A percentile compares a stretch with the other conserved stretches of the same genome.
These are phyloP conservation scores for Magnolia sinica DNA, from an alignment of 164 flowering plant genomes.

Conservation along the genomic window DNA sequence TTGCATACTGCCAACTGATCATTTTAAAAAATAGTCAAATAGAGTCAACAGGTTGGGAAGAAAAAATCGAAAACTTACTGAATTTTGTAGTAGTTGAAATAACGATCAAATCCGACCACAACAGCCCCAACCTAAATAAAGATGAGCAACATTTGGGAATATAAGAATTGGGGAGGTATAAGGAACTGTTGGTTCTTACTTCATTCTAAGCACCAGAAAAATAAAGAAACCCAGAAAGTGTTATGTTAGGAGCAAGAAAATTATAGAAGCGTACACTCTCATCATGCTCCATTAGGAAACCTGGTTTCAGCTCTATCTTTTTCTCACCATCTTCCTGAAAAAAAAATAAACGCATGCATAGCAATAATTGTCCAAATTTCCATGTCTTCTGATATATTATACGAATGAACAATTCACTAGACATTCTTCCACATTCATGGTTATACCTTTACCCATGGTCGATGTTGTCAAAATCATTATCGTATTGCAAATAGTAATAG, in stretches of 20 bases:
- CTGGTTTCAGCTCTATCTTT: slow-evolving; percentile 94
- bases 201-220: background rate
- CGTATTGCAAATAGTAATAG: no score
- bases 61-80: slow-evolving; percentile 56
- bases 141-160: slow-evolving; percentile 11
- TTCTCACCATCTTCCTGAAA: slow-evolving; percentile 86
- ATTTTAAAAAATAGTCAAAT: background rate
- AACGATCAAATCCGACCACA: slow-evolving; percentile 97
- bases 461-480: no score
- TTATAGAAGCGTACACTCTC: slow-evolving; percentile 46
- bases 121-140: slow-evolving; percentile 89
- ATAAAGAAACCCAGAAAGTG: background rate
- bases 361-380: background rate
- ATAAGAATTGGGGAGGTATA: slow-evolving; percentile 7
- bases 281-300: slow-evolving; percentile 94
- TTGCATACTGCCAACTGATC: background rate
- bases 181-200: background rate
- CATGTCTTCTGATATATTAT: background rate
- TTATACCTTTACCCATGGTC: background rate
- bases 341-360: background rate
- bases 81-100: slow-evolving; percentile 90
- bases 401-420: background rate
- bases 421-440: background rate
- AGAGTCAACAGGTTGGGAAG: background rate
- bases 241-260: slow-evolving; percentile 4